Base-by-base conservation (phyloP, 2,329 filamentous ascomycete genomes). In the Aspergillus vadensis region DNA sequence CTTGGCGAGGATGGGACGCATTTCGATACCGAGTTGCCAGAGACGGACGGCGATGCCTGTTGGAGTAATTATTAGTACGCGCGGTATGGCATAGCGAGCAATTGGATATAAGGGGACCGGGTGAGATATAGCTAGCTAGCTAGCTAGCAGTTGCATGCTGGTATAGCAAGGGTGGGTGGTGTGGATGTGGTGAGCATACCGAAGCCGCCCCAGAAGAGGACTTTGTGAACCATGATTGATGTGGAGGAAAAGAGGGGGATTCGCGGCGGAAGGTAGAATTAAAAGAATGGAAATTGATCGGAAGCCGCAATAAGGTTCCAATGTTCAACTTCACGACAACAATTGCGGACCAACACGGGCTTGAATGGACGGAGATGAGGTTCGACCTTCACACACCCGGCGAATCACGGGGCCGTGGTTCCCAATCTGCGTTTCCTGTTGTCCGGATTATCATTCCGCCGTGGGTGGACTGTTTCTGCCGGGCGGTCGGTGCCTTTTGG, bases 11-110 rank as follows among this genome's bases (percentile, higher is more conserved):
- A 97, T 89, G 55, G 94, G 95, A 65, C 93, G 92, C 92, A 96
- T 97, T 83, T 99, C 92, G 77, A 99, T 95, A 74, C 94, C 95
- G 77, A 99, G 89, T 80, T 98, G 95, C 91, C 93, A 97, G 79
- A 95, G 86, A 71, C 94, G 91, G 74, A 93, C 90, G 75, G 91
- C 92, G 72, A 97, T 81, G 83, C 95, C 95, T 99, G 49, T 23
- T 15, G 2, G 15, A 14, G 53, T 3, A 15, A 17, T 3, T 19
- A 32, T 63, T 25, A 63, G 58, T 47, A 48, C 4, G 8, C 2
- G 25, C 1, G 0, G 0, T 38, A n/a, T 21, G 1, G 9, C 4
- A 36, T 36, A 4, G 32, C 32, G 5, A 36, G 10, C 1, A 2
- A 15, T 36, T 36, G 12, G 4, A 36, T 15, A 2, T 36, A 5